Base-by-base conservation (phyloP, 208 protist species). In the Trypanosoma theileri region DNA sequence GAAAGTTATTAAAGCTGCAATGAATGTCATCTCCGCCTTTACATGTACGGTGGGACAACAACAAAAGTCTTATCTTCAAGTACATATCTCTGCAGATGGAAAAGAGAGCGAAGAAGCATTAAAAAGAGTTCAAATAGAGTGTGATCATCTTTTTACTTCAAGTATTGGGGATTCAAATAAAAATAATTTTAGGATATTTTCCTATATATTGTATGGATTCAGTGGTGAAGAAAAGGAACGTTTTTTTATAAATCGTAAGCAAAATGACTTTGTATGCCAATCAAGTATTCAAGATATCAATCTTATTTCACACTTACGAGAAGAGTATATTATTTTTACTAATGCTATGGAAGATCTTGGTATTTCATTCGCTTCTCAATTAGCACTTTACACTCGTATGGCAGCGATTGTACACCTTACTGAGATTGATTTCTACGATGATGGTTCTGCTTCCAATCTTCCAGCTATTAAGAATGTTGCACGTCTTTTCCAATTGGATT, bases 161-260 rank as follows among this genome's bases (percentile, higher is more conserved):
- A 51, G 69, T 22, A 70, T 69, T 31, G 54, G 60, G 0, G 9
- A 54, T 12, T 12, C 54, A 11, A 70, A 69, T 50, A 45, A 66
- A 24, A 60, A 59, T 28, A 75, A 75, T 54, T 75, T 75, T 60
- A 69, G 63, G 55, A 59, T 75, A 61, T 75, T 75, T 58, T 52
- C 71, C 48, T 70, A 70, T 31, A 53, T 75, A 16, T 35, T 75
- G 21, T 75, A 75, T 51, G 71, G 62, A 14, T 67, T 75, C 19
- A 64, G 35, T 61, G 56, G 19, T 4, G 62, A 75, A n/a, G 71
- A 64, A 69, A 58, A 46, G 14, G 71, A 75, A 21, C 63, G 22
- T 14, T 52, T 75, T 58, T 64, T 59, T 48, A 59, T 75, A 17
- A 64, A 63, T 58, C 71, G 55, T n/a, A 75, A 71, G 0, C 71